Evolutionary conservation across 345 rosid species (phyloP).

Genomic region (Schrenkiella parvula): DNA sequence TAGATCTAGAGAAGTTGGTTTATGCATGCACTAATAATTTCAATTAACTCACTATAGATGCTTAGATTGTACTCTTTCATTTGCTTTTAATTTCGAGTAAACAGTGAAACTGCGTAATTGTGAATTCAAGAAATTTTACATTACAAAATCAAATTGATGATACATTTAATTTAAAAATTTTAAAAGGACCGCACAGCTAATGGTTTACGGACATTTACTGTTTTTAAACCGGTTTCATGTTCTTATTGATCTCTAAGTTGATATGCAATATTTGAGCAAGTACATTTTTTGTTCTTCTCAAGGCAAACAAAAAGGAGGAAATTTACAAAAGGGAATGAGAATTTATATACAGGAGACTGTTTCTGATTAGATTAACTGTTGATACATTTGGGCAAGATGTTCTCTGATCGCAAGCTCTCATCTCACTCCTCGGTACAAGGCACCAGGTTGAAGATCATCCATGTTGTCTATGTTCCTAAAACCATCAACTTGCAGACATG

Average conservation of each 20-base stretch:
- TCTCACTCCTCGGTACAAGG: slow-evolving; percentile 66
- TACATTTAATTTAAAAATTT: neutral
- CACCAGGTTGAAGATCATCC: slow-evolving; percentile 90
- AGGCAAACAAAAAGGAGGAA: neutral
- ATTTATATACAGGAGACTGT: neutral
- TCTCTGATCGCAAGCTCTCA: slow-evolving; percentile 29
- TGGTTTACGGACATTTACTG: too few species aligned
- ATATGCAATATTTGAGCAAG: neutral
- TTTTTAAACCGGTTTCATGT: too few species aligned
- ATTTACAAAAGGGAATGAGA: slow-evolving; percentile 9
- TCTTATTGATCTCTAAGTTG: too few species aligned
- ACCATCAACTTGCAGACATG: slow-evolving; percentile 75
- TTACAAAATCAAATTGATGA: neutral
- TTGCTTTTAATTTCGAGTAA: neutral
- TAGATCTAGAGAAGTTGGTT: neutral
- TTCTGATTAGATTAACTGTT: neutral
- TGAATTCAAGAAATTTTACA: neutral
- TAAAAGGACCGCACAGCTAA: too few species aligned
- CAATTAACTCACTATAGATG: neutral
- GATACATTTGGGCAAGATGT: neutral
- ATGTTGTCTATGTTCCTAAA: slow-evolving; percentile 74
- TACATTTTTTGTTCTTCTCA: slow-evolving; percentile 18
- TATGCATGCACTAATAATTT: neutral
- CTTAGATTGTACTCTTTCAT: neutral
- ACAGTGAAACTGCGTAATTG: neutral